Percentiles rank a stretch among this genome's conserved stretches.
Conservation (phyloP, 2,329 filamentous ascomycete genomes). For the Aspergillus neoniger region DNA sequence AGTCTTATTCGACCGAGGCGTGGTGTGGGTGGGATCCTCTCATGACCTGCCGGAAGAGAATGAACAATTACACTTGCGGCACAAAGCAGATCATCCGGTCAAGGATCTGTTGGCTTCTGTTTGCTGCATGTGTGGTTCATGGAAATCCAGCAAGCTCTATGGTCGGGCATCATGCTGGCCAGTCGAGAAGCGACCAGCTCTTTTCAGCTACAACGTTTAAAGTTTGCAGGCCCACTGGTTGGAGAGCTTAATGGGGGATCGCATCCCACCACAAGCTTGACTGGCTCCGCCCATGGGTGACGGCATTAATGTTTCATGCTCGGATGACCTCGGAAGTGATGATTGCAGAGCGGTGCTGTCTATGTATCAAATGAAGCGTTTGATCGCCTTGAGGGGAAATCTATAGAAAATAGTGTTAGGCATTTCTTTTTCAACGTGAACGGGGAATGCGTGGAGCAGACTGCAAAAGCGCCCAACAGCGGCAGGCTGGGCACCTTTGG, state of each 20-base stretch:
- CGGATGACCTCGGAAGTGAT: conserved; percentile 20
- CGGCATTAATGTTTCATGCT: conserved; percentile 22
- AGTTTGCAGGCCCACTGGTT: conserved; percentile 7
- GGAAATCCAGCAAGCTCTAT: not conserved
- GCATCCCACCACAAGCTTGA: not conserved
- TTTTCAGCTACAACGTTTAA: conserved; percentile 1
- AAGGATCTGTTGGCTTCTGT: not conserved
- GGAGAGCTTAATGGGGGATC: not conserved
- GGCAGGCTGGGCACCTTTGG: not conserved
- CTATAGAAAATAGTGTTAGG: not conserved
- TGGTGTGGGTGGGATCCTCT: not conserved
- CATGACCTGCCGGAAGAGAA: not conserved
- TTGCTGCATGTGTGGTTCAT: not conserved
- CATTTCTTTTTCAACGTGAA: not conserved
- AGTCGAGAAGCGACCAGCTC: not conserved
- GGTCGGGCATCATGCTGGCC: not conserved
- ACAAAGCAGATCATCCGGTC: not conserved
- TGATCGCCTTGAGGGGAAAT: too few species aligned
- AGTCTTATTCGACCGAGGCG: too few species aligned
- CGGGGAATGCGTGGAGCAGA: not conserved
- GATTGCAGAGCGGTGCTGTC: not conserved
- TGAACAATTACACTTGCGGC: not conserved
- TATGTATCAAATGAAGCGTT: too few species aligned
- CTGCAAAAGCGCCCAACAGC: conserved; percentile 7
- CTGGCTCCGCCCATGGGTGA: conserved; percentile 13